A percentile compares a stretch with the other conserved stretches of the same genome.
Conservation (phyloP, 1,284 basidiomycete genomes). For the Tremellales sp. region DNA sequence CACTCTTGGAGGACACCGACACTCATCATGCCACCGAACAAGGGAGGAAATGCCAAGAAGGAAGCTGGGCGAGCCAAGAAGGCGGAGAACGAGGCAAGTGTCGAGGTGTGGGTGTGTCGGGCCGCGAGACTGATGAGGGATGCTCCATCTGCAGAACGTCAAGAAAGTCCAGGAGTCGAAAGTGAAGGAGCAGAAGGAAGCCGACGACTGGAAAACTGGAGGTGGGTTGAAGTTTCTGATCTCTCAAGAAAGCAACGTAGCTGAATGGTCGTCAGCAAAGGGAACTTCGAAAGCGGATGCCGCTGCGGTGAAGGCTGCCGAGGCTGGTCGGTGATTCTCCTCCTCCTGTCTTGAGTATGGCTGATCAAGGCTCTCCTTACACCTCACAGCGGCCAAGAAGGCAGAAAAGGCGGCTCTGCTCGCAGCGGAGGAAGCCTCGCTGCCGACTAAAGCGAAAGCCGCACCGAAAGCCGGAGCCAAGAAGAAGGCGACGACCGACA, state of each 20-base stretch:
- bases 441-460: constrained; percentile 61
- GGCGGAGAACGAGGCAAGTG: constrained; percentile 81
- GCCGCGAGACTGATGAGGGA: not conserved
- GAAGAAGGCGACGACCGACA: constrained; percentile 34
- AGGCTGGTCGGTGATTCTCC: constrained; percentile 21
- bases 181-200: constrained; percentile 58
- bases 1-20: not conserved
- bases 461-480: constrained; percentile 34
- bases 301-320: constrained; percentile 51
- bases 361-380: not conserved
- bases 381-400: constrained; percentile 49
- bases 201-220: constrained; percentile 71
- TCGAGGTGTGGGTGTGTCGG: not conserved
- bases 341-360: not conserved
- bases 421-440: constrained; percentile 77
- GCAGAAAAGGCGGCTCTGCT: constrained; percentile 52
- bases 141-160: not conserved
- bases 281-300: constrained; percentile 59
- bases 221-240: constrained; percentile 49
- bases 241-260: not conserved
- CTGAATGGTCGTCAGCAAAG: constrained; percentile 28
- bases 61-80: constrained; percentile 84
- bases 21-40: constrained; percentile 69
- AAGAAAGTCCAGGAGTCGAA: constrained; percentile 35
- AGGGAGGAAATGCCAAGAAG: constrained; percentile 78